Conservation (phyloP, 2,329 filamentous ascomycete genomes). For the Bertia moriformis region DNA sequence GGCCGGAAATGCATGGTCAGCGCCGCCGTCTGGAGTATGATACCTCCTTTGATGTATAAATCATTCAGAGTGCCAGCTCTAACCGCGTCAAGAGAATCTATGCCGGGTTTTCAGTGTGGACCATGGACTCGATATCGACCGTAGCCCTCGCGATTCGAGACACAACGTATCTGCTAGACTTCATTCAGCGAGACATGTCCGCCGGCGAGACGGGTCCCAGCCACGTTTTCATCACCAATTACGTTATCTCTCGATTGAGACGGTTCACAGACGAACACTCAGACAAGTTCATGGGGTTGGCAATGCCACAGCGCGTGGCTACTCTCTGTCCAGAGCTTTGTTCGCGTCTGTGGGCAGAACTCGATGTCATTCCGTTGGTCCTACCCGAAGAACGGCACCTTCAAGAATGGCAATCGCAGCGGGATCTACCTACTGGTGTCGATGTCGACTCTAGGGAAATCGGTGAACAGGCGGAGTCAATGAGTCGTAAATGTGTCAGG, state of each 20-base stretch:
- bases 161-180: conserved; percentile 61
- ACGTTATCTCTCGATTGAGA: conserved; percentile 39
- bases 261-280: conserved; percentile 50
- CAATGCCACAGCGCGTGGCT: conserved; percentile 46
- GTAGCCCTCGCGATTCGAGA: conserved; percentile 61
- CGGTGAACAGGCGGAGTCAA: conserved; percentile 70
- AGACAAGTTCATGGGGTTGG: conserved; percentile 62
- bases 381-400: conserved; percentile 27
- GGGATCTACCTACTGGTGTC: background rate
- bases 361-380: conserved; percentile 63
- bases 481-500: conserved; percentile 67
- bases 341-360: conserved; percentile 58
- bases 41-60: too few species aligned
- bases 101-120: conserved; percentile 43
- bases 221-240: conserved; percentile 31
- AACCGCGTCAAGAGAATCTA: conserved; percentile 33
- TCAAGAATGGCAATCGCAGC: conserved; percentile 8
- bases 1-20: background rate
- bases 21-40: background rate
- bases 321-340: conserved; percentile 49
- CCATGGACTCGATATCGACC: conserved; percentile 33
- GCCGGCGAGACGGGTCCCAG: conserved; percentile 5
- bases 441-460: conserved; percentile 39
- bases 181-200: conserved; percentile 45
- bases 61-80: conserved; percentile 1